Evolutionary conservation across 352 stramenopile genomes (phyloP).

Genomic region (Globisporangium polare): DNA sequence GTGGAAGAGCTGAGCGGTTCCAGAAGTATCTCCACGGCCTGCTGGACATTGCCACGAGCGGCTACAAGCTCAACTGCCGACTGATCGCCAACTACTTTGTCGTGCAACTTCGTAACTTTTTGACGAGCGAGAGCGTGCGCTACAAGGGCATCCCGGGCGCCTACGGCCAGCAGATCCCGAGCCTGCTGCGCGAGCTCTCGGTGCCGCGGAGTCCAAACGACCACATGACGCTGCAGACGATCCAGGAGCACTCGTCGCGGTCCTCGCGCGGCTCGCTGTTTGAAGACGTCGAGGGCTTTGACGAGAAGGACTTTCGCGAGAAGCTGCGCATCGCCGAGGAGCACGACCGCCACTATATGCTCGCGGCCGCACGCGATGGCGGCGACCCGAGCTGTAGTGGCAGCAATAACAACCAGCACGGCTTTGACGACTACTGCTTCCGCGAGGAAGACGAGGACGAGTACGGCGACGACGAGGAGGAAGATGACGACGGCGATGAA

Average conservation of each 20-base stretch:
- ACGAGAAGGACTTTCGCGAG: slow-evolving; percentile 13
- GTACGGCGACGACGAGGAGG: slow-evolving; percentile 15
- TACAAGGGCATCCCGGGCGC: slow-evolving; percentile 36
- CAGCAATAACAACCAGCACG: neutral
- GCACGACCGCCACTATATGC: slow-evolving; percentile 8
- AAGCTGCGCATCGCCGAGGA: slow-evolving; percentile 14
- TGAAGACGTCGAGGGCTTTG: slow-evolving; percentile 22
- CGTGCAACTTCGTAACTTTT: slow-evolving; percentile 54
- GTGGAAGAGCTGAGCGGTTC: slow-evolving; percentile 42
- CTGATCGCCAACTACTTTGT: slow-evolving; percentile 47
- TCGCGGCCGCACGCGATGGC: neutral
- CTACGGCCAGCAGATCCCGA: slow-evolving; percentile 34
- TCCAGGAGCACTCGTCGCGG: slow-evolving; percentile 26
- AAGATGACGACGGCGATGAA: slow-evolving; percentile 2
- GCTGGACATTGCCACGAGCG: slow-evolving; percentile 43
- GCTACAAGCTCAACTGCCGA: slow-evolving; percentile 50
- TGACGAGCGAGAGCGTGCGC: slow-evolving; percentile 45
- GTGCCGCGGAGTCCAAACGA: slow-evolving; percentile 16
- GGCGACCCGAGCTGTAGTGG: neutral
- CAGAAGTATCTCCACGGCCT: slow-evolving; percentile 54
- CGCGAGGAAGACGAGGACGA: slow-evolving; percentile 26
- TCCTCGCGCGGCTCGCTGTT: slow-evolving; percentile 18
- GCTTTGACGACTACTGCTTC: slow-evolving; percentile 12
- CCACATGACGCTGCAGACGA: slow-evolving; percentile 48
- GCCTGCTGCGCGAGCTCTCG: slow-evolving; percentile 45